Base-by-base conservation (phyloP, 1,284 basidiomycete genomes). In the Ustanciosporium gigantosporum region DNA sequence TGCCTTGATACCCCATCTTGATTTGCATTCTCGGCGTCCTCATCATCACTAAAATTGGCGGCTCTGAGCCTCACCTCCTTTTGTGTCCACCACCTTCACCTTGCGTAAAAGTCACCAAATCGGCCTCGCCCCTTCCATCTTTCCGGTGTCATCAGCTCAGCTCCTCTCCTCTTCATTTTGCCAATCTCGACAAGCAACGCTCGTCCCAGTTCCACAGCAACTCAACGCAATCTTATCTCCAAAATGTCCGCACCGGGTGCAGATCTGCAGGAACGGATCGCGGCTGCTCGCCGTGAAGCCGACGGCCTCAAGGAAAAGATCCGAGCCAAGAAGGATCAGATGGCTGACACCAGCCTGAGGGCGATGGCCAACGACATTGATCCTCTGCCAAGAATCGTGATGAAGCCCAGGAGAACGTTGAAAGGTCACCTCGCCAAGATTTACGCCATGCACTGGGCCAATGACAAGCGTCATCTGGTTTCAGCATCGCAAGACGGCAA, bases 401-500 rank as follows among this genome's bases (percentile, higher is more conserved):
- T 98, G 88, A 90, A 91, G 70, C 89, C 91, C 37, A 87, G 93
- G 55, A 87, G 94, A 64, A 91, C 91, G 53, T 86, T 98, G 70
- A 89, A 93, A 74, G 94, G 94, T 36, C 95, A 97, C 81, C 85
- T 97, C 50, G 93, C 94, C 67, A 99, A 99, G 84, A 96, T 99
- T 78, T 97, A 97, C 79, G 93, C 95, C 39, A 94, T 98, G 88
- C 94, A 97, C 79, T 99, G 95, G 95, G 88, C 94, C 16, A 87
- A 87, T 49, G 95, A 98, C 82, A 87, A 91, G 76, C 85, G 92
- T 73, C 95, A 98, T 82, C 85, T 98, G 59, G 94, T 99, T 34
- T 97, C 94, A 11, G 94, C 95, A 20, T 97, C 94, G 4, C 94
- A 99, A 79, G 94, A 99, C 77, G 95, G 95, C 57, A 97, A 98